Evolutionary conservation across 2,329 filamentous ascomycete genomes (phyloP), one percentile per base, ranked within the genome.

Genomic region (Aspergillus thermomutatus): DNA sequence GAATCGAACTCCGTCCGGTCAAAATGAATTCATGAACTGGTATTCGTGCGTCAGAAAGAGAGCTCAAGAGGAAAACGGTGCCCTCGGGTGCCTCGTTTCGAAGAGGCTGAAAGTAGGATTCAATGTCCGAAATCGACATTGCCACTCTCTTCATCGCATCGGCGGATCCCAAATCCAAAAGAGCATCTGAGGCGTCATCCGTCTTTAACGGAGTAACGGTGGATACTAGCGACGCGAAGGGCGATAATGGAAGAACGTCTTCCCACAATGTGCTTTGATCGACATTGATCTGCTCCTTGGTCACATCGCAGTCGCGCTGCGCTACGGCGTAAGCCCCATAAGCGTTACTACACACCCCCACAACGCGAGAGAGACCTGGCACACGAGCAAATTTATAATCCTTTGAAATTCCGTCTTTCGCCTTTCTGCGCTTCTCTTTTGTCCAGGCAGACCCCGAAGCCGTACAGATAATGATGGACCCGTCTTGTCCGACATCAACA

Each of bases 381-480:
- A 99, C 86, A 56, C 94, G 87, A 66, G 93, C 87, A 64, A 97
- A 99, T 71, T 99, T 99, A 79, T 95, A 96, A 69, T 96, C 92
- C 64, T 95, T 96, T 11, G 85, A 83, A 65, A 86, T 89, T 34
- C 82, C 79, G 23, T 87, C 85, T 66, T 96, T 95, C 50, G 89
- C 87, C 62, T 93, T 96, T 26, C 84, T 82, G 59, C 94, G 85
- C 68, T 91, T 91, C 52, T 94, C 87, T 57, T 93, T 88, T 64
- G 87, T 87, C 93, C 93, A 99, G 0, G 97, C 93, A 49, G 91
- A 93, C 2, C 94, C 94, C 45, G 92, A 93, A 58, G 92, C 84
- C 0, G 94, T 99, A 62, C 91, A 93, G 60, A 99, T 86, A 54
- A 99, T 95, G 62, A 99, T 91, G 0, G 92, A 96, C 2, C 92